These are phyloP conservation scores for Papilionanthe hybrid DNA, from an alignment of 116 monocot genomes.

Conservation along the genomic window DNA sequence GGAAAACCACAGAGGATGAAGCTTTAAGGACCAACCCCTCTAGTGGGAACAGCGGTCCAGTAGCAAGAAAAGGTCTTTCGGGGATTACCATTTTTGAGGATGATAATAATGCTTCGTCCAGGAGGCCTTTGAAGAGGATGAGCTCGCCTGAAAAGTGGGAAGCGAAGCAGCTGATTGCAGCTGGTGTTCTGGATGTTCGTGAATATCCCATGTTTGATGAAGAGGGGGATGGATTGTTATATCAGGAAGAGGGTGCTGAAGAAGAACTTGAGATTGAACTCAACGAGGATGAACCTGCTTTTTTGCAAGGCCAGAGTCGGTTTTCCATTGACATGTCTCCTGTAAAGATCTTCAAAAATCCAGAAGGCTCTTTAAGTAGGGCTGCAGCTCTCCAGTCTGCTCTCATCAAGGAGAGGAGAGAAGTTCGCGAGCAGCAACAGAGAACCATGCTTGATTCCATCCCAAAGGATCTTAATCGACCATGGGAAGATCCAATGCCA, in stretches of 20 bases:
- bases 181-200: slow-evolving; percentile 64
- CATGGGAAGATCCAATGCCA: slow-evolving; percentile 99
- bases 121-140: slow-evolving; percentile 88
- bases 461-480: slow-evolving; percentile 94
- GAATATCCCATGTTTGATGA: slow-evolving; percentile 85
- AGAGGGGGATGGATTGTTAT: slow-evolving; percentile 73
- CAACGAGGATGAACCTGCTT: slow-evolving; percentile 94
- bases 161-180: slow-evolving; percentile 80
- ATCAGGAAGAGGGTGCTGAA: slow-evolving; percentile 91
- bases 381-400: slow-evolving; percentile 94
- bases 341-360: slow-evolving; percentile 97
- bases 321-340: slow-evolving; percentile 99
- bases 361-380: slow-evolving; percentile 88
- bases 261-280: slow-evolving; percentile 94
- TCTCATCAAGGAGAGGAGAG: slow-evolving; percentile 91
- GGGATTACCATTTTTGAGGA: slow-evolving; percentile 81
- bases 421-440: slow-evolving; percentile 93
- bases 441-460: slow-evolving; percentile 95
- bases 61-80: slow-evolving; percentile 62
- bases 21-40: slow-evolving; percentile 61
- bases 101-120: slow-evolving; percentile 38
- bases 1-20: slow-evolving; percentile 50
- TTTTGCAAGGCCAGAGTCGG: slow-evolving; percentile 87
- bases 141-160: slow-evolving; percentile 98
- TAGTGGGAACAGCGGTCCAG: slow-evolving; percentile 25